A percentile compares a stretch with the other conserved stretches of the same genome.
phyloP scores from a whole-genome alignment of 2,329 filamentous ascomycete species.

The Didymellaceae sp. region DNA sequence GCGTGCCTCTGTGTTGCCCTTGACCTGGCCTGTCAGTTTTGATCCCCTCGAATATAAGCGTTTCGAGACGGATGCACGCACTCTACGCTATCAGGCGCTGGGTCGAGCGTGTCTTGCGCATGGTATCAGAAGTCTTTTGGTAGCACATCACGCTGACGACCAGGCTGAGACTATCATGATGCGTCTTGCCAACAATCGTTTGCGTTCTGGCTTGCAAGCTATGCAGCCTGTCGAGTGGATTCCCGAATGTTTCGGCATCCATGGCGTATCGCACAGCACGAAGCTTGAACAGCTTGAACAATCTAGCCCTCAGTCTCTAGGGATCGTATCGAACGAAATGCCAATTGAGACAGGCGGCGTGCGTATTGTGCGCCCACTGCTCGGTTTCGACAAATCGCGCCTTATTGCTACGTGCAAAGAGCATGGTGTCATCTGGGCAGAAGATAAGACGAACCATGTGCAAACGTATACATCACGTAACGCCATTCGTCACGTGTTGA shows the following conservation, averaged over 20 bases:
- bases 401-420: conserved; percentile 77
- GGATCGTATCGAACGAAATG: too few species aligned
- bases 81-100: conserved; percentile 73
- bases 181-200: conserved; percentile 72
- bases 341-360: conserved; percentile 70
- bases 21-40: conserved; percentile 48
- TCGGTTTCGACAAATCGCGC: conserved; percentile 73
- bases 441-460: conserved; percentile 84
- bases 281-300: too few species aligned
- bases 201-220: conserved; percentile 73
- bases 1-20: conserved; percentile 39
- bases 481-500: conserved; percentile 72
- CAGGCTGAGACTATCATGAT: conserved; percentile 89
- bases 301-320: too few species aligned
- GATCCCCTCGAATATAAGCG: conserved; percentile 61
- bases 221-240: conserved; percentile 71
- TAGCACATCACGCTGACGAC: conserved; percentile 90
- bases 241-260: conserved; percentile 81
- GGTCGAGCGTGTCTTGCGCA: conserved; percentile 64
- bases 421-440: conserved; percentile 75
- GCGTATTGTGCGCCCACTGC: conserved; percentile 70
- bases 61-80: conserved; percentile 79
- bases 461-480: conserved; percentile 80
- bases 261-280: conserved; percentile 67
- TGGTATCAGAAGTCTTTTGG: conserved; percentile 67